Percentiles rank a stretch among this genome's conserved stretches.
Conservation (phyloP, 129 eudicot genomes). For the Pseudognaphalium luteoalbum region DNA sequence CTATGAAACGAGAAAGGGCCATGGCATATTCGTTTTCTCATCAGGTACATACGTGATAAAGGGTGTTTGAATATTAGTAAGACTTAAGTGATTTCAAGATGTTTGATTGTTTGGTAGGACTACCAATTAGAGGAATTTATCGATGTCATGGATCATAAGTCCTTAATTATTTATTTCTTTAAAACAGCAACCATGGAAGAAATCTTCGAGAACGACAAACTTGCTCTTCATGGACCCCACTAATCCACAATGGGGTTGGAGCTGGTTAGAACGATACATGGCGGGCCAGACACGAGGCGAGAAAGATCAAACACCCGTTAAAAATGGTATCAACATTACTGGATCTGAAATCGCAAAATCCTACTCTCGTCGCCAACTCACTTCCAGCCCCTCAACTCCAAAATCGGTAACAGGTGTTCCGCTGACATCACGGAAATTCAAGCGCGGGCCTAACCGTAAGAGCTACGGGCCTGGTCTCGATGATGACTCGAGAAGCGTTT, state of each 20-base stretch:
- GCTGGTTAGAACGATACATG: slow-evolving; percentile 96
- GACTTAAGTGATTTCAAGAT: neutral
- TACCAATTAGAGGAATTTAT: neutral
- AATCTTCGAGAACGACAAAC: slow-evolving; percentile 55
- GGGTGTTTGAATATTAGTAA: neutral
- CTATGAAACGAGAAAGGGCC: slow-evolving; percentile 91
- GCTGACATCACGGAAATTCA: slow-evolving; percentile 43
- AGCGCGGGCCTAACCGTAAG: slow-evolving; percentile 47
- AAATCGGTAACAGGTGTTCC: slow-evolving; percentile 29
- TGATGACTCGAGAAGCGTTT: slow-evolving; percentile 55
- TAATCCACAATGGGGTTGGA: slow-evolving; percentile 99
- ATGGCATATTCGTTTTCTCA: slow-evolving; percentile 92
- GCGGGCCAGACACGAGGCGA: slow-evolving; percentile 51
- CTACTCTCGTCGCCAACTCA: slow-evolving; percentile 71
- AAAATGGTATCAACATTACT: slow-evolving; percentile 36
- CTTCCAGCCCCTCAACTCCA: slow-evolving; percentile 46
- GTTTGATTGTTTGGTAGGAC: neutral
- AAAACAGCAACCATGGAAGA: slow-evolving; percentile 83
- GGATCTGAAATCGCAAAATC: slow-evolving; percentile 65
- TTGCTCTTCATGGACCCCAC: slow-evolving; percentile 86
- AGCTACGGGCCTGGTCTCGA: slow-evolving; percentile 47
- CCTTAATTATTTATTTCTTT: neutral
- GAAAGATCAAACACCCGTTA: slow-evolving; percentile 48
- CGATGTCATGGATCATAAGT: neutral
- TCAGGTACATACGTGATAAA: slow-evolving; percentile 54